Base-by-base conservation (phyloP, 148 eudicot species). In the Suaeda aralocaspica region DNA sequence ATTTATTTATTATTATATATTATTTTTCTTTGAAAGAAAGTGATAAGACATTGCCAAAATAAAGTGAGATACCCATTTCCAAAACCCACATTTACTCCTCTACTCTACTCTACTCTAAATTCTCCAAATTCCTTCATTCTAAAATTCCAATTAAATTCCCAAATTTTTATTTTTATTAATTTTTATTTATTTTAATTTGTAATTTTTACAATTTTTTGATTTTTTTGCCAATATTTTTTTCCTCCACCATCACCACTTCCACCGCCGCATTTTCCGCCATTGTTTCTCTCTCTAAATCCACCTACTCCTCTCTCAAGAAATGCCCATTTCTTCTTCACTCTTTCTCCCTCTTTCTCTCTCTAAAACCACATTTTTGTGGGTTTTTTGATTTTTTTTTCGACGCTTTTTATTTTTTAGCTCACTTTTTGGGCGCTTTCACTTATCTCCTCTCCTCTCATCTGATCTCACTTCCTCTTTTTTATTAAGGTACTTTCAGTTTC, bases 401-500 rank as follows among this genome's bases (percentile, higher is more conserved):
- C 42, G 62, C 59, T 3, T 2, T 21, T 66, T 45, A 22, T 6
- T 9, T 28, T 9, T 60, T 70, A 34, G 10, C 22, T 24, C 53
- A 64, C 44, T 63, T 62, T 73, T 73, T 33, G 21, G 36, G 25
- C 31, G n/a, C n/a, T n/a, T n/a, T n/a, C n/a, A 19, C 10, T 72
- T 64, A 16, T 58, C 53, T 28, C 42, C 26, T 33, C 49, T 69
- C 31, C 4, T 69, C 49, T 69, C 31, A 2, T 69, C 55, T 22
- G 73, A 70, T 58, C 65, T 64, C 64, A 31, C 52, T 70, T 36
- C 33, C 64, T 25, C 74, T 70, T 56, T 70, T 55, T 15, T 39
- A 55, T 15, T 39, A 55, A 76, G 79, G 64, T 70, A 70, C 70
- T n/a, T n/a, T n/a, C n/a, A 36, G 5, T 34, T 76, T 26, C 25